Base-by-base conservation (phyloP, 129 eudicot genomes). In the Silybum marianum region DNA sequence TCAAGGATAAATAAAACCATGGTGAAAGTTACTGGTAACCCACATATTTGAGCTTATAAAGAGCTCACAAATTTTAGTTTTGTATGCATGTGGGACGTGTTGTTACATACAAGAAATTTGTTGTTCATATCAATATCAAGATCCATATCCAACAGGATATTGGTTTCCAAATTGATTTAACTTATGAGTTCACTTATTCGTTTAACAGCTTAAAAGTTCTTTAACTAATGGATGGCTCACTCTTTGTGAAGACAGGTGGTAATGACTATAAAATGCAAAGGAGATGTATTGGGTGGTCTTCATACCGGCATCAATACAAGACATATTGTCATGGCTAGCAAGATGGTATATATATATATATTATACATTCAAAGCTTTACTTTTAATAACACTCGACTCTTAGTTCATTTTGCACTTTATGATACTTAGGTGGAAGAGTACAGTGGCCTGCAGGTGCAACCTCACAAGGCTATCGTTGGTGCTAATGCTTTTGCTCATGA, bases 401-500 rank as follows among this genome's bases (percentile, higher is more conserved):
- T 7, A 5, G n/a, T 54, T 54, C 9, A 54, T 23, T 67, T 13
- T 51, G 58, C 34, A 23, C 21, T 9, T 18, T 24, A 34, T 63
- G 32, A 32, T 63, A 24, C 80, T 71, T 81, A 95, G 99, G 99
- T 92, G 62, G 97, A 93, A 69, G 95, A 95, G 79, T 93, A 93
- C 77, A 87, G 92, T 23, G 98, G 99, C 16, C 78, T 95, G 70
- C 89, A 39, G 46, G 88, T 93, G 63, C 99, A 95, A 84, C 99
- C 97, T 26, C 99, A 95, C 83, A 95, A 93, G 89, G 99, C 98
- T 22, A 95, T 95, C 48, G 97, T 95, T 74, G 99, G 99, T 79
- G 95, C 93, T 77, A 95, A 95, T 86, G 99, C 99, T 75, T 95
- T 95, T 89, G 96, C 96, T 79, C 99, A 93, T 87, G 97, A 95